Evolutionary conservation across 768 basidiomycete genomes (phyloP), one percentile per base, ranked within the genome.

Genomic region (Kwoniella europaea): DNA sequence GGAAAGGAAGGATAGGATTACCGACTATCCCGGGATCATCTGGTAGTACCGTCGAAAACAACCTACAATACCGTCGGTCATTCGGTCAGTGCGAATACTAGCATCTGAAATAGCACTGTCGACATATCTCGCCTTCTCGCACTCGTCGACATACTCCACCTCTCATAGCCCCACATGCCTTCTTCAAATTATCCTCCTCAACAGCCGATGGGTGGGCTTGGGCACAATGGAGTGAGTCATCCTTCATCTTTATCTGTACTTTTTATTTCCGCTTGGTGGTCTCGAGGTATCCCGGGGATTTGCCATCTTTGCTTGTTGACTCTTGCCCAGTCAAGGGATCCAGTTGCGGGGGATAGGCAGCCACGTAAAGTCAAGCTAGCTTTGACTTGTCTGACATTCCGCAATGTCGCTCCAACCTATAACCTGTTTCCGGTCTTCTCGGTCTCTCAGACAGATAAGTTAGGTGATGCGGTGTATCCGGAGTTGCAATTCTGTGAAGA

Each of bases 341-440:
- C 6, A 7, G 42, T 44, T 35, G 43, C 41, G 13, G 44, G 10
- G 20, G 15, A 46, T 46, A 29, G 44, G 16, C 9, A 3, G 16
- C 2, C 10, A n/a, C 35, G 35, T 35, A 35, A 35, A 35, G 35
- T 6, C 1, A 9, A 35, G 7, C 35, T 35, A 35, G 35, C 35
- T 35, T 35, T 44, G 24, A 15, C 10, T 9, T 16, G 16, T 46
- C 29, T 16, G 18, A 13, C 15, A 41, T 20, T 13, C 43, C 9
- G 41, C 44, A 42, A 63, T 44, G 44, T 20, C 27, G 20, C 2
- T 53, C n/a, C 15, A 53, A 6, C 16, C 9, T 27, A 10, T 10
- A 6, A 15, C 22, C 53, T 56, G 7, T 56, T 44, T 35, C 55
- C 65, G 65, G 65, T 44, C 44, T 67, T 67, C 65, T 67, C 57